Conservation (phyloP, 139 green algal genomes). For the Haematococcus sp. region DNA sequence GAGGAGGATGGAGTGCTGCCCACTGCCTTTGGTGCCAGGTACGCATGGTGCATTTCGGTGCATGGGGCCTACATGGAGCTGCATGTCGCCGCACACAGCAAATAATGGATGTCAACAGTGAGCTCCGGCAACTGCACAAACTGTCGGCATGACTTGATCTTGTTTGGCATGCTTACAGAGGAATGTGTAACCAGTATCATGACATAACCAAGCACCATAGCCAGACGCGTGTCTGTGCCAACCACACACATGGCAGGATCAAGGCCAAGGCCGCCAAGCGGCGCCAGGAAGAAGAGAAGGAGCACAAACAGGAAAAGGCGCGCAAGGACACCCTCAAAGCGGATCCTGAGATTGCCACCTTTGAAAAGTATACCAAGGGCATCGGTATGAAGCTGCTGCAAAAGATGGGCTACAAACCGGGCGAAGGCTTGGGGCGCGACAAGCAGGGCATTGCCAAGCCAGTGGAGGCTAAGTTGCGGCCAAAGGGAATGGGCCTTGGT, state of each 20-base stretch:
- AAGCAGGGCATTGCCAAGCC: slow-evolving; percentile 84
- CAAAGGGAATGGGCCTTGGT: slow-evolving; percentile 95
- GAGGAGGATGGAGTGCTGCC: slow-evolving; percentile 61
- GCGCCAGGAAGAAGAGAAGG: slow-evolving; percentile 19
- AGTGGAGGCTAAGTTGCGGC: slow-evolving; percentile 82
- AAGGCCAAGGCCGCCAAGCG: slow-evolving; percentile 38
- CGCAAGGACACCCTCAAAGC: slow-evolving; percentile 16
- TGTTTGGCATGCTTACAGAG: too few species aligned
- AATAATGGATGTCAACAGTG: too few species aligned
- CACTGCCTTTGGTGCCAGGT: slow-evolving; percentile 74
- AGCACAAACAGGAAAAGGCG: slow-evolving; percentile 29
- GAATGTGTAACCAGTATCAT: too few species aligned
- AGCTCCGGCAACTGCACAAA: too few species aligned
- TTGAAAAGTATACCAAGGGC: slow-evolving; percentile 92
- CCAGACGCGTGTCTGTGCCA: too few species aligned
- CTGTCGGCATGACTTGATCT: too few species aligned
- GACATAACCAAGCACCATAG: too few species aligned
- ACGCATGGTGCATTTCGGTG: background rate
- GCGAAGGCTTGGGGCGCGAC: slow-evolving; percentile 59
- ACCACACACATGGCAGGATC: slow-evolving; percentile 23
- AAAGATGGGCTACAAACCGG: slow-evolving; percentile 92
- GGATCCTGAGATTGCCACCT: slow-evolving; percentile 64
- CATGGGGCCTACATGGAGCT: background rate
- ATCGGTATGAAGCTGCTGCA: slow-evolving; percentile 92
- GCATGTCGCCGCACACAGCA: too few species aligned